Evolutionary conservation across 2,329 filamentous ascomycete genomes (phyloP), one percentile per base, ranked within the genome.

Genomic region (Exophiala aquamarina): DNA sequence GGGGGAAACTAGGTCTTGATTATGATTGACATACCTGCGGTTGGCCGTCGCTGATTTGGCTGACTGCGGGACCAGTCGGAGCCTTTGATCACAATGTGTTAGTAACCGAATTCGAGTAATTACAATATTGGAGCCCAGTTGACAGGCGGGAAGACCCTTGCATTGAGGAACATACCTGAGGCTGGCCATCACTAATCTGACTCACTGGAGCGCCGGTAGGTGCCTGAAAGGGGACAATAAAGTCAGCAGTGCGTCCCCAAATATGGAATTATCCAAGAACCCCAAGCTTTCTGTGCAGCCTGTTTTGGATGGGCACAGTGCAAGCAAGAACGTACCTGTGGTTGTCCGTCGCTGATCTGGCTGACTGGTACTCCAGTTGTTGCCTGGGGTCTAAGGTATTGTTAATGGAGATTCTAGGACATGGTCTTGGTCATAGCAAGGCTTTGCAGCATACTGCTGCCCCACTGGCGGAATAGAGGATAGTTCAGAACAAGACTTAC

Each of bases 271-370:
- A n/a, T n/a, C n/a, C n/a, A n/a, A n/a, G n/a, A n/a, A n/a, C n/a
- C n/a, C n/a, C n/a, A n/a, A n/a, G n/a, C n/a, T n/a, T n/a, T n/a
- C n/a, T n/a, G n/a, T n/a, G n/a, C n/a, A n/a, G n/a, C n/a, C n/a
- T n/a, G n/a, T n/a, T n/a, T n/a, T n/a, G n/a, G n/a, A n/a, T n/a
- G n/a, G 9, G 42, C 18, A 11, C 23, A 6, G 11, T 26, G 23
- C 6, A 6, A 26, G 11, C 23, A 26, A 6, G n/a, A 6, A 26
- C 23, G 6, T 11, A 4, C 70, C 59, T 76, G 70, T 53, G 76
- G 63, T 61, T 78, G 74, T 26, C 74, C 75, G 49, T 78, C 61
- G 23, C 49, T 28, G 43, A 64, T 60, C 40, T 66, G 62, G 23
- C 54, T 55, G 10, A 66, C 52, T 7, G 29, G 21, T 4, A 23